Evolutionary conservation across 2,329 filamentous ascomycete species (phyloP).

Genomic region (Microthyrium microscopicum): DNA sequence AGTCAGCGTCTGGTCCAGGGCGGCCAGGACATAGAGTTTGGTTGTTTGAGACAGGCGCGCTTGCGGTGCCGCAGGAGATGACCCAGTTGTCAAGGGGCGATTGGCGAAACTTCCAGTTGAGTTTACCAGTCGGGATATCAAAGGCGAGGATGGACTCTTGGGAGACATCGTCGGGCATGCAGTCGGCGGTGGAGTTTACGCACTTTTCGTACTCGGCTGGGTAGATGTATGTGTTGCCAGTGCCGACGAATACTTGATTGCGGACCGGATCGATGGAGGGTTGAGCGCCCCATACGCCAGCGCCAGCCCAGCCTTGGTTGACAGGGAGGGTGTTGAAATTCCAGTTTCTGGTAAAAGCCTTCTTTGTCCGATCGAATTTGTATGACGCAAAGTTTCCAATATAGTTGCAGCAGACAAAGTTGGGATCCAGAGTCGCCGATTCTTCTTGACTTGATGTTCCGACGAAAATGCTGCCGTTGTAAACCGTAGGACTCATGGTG

Average conservation of each 20-base stretch:
- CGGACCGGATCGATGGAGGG: slow-evolving; percentile 16
- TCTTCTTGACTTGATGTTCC: slow-evolving; percentile 17
- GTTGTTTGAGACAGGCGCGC: slow-evolving; percentile 3
- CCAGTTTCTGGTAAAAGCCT: slow-evolving; percentile 12
- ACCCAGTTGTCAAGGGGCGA: slow-evolving; percentile 9
- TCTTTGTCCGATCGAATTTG: slow-evolving; percentile 9
- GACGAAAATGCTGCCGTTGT: slow-evolving; percentile 15
- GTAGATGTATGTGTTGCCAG: slow-evolving; percentile 17
- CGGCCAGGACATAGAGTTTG: slow-evolving; percentile 7
- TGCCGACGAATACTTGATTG: slow-evolving; percentile 16
- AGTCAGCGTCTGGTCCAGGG: slow-evolving; percentile 10
- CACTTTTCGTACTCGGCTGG: slow-evolving; percentile 13
- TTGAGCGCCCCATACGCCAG: slow-evolving; percentile 17
- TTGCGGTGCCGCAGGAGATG: slow-evolving; percentile 9
- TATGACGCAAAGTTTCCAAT: slow-evolving; percentile 12
- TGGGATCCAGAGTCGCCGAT: slow-evolving; percentile 4
- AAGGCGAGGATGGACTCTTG: slow-evolving; percentile 5
- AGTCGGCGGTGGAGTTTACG: background rate
- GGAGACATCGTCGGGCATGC: slow-evolving; percentile 2
- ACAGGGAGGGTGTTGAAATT: slow-evolving; percentile 10
- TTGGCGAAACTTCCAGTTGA: background rate
- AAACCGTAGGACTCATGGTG: slow-evolving; percentile 16
- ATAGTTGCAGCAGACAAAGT: slow-evolving; percentile 18
- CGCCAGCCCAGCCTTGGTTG: slow-evolving; percentile 14
- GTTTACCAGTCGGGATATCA: slow-evolving; percentile 1